Evolutionary conservation across 805 yeast species (phyloP), one percentile per base, ranked within the genome.

Genomic region (Candida broadrunensis): DNA sequence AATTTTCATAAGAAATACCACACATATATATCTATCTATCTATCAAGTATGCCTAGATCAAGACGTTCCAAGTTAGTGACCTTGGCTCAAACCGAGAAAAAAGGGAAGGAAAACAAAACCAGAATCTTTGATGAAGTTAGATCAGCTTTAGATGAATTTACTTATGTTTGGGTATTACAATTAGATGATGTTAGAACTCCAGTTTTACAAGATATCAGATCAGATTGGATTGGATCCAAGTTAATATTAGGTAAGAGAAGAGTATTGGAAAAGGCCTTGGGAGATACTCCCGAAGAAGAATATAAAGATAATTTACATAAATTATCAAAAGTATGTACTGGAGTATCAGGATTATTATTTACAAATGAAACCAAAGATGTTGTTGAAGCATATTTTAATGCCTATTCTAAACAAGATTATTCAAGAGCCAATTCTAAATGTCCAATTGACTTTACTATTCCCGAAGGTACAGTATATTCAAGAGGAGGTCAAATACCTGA

Each of bases 61-160:
- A 90, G 83, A 64, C 91, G 98, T 79, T 85, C 97, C 52, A 93
- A 88, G 81, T 83, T 90, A 53, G 95, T 93, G 46, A 87, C 98
- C 12, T 75, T 93, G 54, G 93, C 99, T 29, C 91, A 91, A 61
- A 91, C 98, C 48, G 97, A 89, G 52, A 93, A 89, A 67, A 93
- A 93, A 61, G 97, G 97, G 37, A 82, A 83, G 51, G 97, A 88
- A 54, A 89, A 88, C 68, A 93, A 93, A 63, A 91, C 81, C 52
- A 76, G 91, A 55, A 81, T 91, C 51, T 93, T 89, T 52, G 97
- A 90, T 57, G 97, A 89, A 48, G 83, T 93, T 38, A 82, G 96
- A 69, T 77, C 77, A 45, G 81, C 85, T 15, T 75, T 93, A 44
- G 97, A 93, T 51, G 71, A 78, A 33, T 85, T 70, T 67, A 80